Percentiles rank a stretch among this genome's conserved stretches.
phyloP scores from a whole-genome alignment of 2,329 filamentous ascomycete species.

The Cercospora citrullina region DNA sequence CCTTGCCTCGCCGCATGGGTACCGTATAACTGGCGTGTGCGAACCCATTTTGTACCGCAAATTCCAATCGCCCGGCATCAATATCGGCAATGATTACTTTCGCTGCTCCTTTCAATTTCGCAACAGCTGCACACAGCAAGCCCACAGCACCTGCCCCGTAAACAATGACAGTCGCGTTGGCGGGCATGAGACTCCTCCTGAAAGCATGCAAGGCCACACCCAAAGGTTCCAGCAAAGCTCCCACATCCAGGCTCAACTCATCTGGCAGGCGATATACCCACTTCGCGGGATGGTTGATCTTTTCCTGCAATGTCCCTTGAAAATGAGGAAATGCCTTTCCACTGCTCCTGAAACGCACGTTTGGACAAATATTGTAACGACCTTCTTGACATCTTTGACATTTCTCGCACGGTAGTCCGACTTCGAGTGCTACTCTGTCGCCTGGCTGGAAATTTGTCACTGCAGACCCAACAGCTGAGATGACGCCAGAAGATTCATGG shows the following conservation, averaged over 20 bases:
- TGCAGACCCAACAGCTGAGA: constrained; percentile 67
- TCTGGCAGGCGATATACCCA: constrained; percentile 61
- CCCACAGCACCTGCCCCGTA: constrained; percentile 64
- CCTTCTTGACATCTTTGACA: constrained; percentile 58
- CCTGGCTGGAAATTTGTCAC: constrained; percentile 60
- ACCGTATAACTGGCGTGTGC: constrained; percentile 50
- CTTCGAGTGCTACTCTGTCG: constrained; percentile 89
- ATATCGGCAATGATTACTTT: constrained; percentile 63
- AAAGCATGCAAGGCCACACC: constrained; percentile 62
- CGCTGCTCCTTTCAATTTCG: constrained; percentile 54
- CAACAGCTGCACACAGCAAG: constrained; percentile 58
- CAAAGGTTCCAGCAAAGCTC: constrained; percentile 61
- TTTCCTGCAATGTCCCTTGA: constrained; percentile 64
- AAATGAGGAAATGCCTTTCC: constrained; percentile 63
- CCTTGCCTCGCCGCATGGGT: constrained; percentile 48
- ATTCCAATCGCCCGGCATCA: constrained; percentile 56
- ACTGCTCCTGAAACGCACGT: constrained; percentile 59
- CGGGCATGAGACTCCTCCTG: constrained; percentile 52
- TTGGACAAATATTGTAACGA: constrained; percentile 63
- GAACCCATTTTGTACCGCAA: constrained; percentile 54
- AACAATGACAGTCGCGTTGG: constrained; percentile 54
- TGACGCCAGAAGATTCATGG: constrained; percentile 75
- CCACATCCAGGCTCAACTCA: constrained; percentile 55
- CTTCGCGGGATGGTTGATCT: constrained; percentile 61
- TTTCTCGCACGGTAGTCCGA: constrained; percentile 76